Conservation (phyloP, 305 asterid genomes). For the Fraxinus nigra region DNA sequence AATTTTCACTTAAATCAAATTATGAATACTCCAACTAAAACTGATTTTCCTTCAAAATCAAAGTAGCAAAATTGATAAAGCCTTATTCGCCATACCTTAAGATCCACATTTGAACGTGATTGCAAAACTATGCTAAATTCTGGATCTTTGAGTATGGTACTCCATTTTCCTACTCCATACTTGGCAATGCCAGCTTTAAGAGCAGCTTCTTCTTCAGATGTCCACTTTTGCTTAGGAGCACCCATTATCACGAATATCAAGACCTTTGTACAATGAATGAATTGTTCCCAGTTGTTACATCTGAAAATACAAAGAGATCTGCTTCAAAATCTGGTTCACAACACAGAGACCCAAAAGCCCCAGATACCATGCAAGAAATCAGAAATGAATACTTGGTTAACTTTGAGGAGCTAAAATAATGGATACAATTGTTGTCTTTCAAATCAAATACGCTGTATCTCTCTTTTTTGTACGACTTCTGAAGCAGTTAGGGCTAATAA, state of each 20-base stretch:
- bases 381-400: neutral
- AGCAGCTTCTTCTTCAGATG: conserved; percentile 96
- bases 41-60: conserved; percentile 13
- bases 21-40: conserved; percentile 9
- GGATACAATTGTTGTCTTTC: neutral
- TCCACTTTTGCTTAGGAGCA: conserved; percentile 99
- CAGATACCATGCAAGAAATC: neutral
- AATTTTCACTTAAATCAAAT: neutral
- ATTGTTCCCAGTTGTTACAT: conserved; percentile 9
- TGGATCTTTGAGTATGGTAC: conserved; percentile 90
- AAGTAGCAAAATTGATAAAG: conserved; percentile 4
- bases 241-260: conserved; percentile 54
- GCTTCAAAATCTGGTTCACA: neutral
- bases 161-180: conserved; percentile 94
- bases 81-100: conserved; percentile 52
- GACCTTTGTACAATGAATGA: conserved; percentile 23
- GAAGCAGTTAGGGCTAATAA: neutral
- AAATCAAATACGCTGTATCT: neutral
- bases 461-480: neutral
- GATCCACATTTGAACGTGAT: conserved; percentile 94
- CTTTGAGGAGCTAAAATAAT: conserved; percentile 8
- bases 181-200: conserved; percentile 89
- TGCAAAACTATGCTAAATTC: conserved; percentile 65
- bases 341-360: neutral
- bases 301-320: conserved; percentile 14